These are phyloP conservation scores for Linum lewisii DNA, from an alignment of 345 rosid genomes.

Conservation along the genomic window DNA sequence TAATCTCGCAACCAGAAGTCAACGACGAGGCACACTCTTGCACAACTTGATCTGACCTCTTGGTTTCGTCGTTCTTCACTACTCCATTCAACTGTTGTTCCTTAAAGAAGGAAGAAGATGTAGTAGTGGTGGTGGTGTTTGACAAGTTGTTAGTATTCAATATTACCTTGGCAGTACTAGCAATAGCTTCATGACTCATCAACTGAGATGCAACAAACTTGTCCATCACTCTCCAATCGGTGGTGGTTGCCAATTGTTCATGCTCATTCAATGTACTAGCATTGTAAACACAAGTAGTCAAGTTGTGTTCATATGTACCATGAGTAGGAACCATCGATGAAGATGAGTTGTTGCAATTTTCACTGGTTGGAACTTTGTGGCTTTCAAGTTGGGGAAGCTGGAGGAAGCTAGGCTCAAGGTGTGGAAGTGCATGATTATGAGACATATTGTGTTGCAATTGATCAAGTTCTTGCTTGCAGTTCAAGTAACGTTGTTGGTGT, in stretches of 20 bases:
- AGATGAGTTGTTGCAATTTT: slow-evolving; percentile 26
- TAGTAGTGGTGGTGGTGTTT: background rate
- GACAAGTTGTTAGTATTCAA: slow-evolving; percentile 15
- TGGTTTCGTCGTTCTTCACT: slow-evolving; percentile 26
- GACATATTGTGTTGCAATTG: slow-evolving; percentile 41
- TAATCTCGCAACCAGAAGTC: slow-evolving; percentile 66
- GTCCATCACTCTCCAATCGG: slow-evolving; percentile 94
- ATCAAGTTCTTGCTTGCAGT: slow-evolving; percentile 75
- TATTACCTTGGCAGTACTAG: slow-evolving; percentile 21
- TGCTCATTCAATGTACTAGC: slow-evolving; percentile 5
- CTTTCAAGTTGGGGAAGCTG: slow-evolving; percentile 80
- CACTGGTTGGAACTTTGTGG: slow-evolving; percentile 50
- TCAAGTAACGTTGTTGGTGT: slow-evolving; percentile 36
- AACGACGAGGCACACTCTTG: slow-evolving; percentile 59
- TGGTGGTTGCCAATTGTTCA: slow-evolving; percentile 57
- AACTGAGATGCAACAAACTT: slow-evolving; percentile 96
- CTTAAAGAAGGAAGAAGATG: slow-evolving; percentile 22
- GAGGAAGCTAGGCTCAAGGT: slow-evolving; percentile 23
- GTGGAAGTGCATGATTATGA: slow-evolving; percentile 21
- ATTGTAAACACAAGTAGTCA: slow-evolving; percentile 36
- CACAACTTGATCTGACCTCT: slow-evolving; percentile 34
- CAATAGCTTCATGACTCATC: slow-evolving; percentile 66
- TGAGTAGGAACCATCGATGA: slow-evolving; percentile 28
- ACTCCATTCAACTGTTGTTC: slow-evolving; percentile 24
- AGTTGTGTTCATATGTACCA: slow-evolving; percentile 21